A percentile compares a stretch with the other conserved stretches of the same genome.
Conservation (phyloP, 192 early-diverging fungal genomes). For the Lobosporangium transversale region DNA sequence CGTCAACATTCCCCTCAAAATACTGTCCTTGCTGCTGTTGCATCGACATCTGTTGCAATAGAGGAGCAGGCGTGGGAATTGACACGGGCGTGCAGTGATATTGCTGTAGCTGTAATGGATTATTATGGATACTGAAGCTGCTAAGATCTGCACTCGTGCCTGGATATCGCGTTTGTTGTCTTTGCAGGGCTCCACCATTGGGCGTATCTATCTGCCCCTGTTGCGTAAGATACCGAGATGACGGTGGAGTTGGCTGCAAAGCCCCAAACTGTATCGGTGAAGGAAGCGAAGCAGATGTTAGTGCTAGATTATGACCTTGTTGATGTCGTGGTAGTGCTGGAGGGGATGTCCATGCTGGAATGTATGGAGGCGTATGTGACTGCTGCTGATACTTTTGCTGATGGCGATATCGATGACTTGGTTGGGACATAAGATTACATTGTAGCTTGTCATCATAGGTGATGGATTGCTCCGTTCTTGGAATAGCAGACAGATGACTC, state of each 20-base stretch:
- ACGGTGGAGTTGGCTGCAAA: not conserved
- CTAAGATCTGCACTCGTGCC: not conserved
- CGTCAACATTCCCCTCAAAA: no score
- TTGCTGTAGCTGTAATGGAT: not conserved
- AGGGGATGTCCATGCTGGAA: no score
- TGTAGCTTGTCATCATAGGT: conserved; percentile 11
- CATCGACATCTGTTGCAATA: not conserved
- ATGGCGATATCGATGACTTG: not conserved
- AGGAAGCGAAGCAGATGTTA: no score
- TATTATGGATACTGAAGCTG: not conserved
- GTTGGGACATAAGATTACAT: not conserved
- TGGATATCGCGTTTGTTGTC: no score
- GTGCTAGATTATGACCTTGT: no score
- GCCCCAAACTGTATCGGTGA: not conserved
- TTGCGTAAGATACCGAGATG: not conserved
- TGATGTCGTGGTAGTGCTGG: no score
- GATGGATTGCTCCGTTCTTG: not conserved
- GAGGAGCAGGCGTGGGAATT: not conserved
- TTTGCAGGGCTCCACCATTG: no score
- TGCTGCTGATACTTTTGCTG: no score
- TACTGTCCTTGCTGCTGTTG: not conserved
- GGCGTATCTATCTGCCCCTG: not conserved
- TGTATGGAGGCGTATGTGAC: no score
- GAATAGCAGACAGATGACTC: not conserved
- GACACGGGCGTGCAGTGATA: not conserved